Base-by-base conservation (phyloP, 78 protist species). In the Dictyostelium citrinum region DNA sequence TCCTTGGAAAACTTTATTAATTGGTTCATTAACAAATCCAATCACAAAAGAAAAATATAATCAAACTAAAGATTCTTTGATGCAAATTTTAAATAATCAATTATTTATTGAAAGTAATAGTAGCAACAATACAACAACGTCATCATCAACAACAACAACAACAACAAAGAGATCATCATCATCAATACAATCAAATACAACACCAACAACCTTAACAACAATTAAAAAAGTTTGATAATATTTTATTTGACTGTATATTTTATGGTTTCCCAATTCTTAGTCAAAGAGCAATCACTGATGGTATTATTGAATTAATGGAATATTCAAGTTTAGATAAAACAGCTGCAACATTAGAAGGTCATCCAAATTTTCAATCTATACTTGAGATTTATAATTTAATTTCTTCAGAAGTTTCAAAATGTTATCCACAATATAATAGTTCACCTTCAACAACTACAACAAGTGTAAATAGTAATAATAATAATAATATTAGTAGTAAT, bases 1-100 rank as follows among this genome's bases (percentile, higher is more conserved):
- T 27, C 37, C 67, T 35, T 61, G 81, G 75, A 86, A 86, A 46
- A 31, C 68, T 27, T n/a, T 86, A 16, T 78, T 86, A 9, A 33
- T 86, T 58, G 83, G 85, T 27, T 11, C 75, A 22, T 29, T 77
- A 20, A 16, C 24, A 8, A 55, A 78, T 61, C 12, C 29, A 16
- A 22, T 33, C 3, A 24, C 49, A 31, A 45, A 31, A 43, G 55
- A 76, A 12, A 76, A 24, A 43, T 43, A n/a, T 24, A 58, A 76
- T 43, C 60, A 43, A 35, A 43, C 29, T 35, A 76, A 43, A 76
- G 39, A 76, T 27, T n/a, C 17, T 45, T n/a, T 45, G 22, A 35
- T 43, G 22, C 61, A 37, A 27, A 74, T 31, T 31, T 11, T 74
- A 39, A 31, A 74, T 33, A 74, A 39, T 37, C 45, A 74, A 20